Evolutionary conservation across 768 basidiomycete species (phyloP), one percentile per base, ranked within the genome.

Genomic region (Royoungia palumana): DNA sequence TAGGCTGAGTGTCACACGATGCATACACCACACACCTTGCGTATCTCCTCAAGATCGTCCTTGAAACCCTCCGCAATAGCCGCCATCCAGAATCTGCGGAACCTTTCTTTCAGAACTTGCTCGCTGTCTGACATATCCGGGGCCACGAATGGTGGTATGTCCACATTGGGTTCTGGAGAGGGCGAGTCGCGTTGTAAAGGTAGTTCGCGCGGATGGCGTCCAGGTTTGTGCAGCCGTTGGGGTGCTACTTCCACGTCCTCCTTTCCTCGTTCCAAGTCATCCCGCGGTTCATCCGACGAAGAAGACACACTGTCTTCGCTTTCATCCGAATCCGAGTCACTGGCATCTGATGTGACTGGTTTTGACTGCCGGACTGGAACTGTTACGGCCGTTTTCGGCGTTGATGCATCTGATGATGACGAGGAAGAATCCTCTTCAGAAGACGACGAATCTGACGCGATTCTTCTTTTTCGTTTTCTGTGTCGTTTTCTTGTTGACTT

Each of bases 61-160:
- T 79, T 80, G 68, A 93, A 94, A 11, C 81, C 89, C 62, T 91
- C 87, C 2, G 83, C 87, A 7, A 92, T 77, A 1, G 85, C 81
- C 3, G 80, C 70, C 89, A 93, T 90, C 90, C 90, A 93, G 60
- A 93, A 92, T 64, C 84, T 83, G 47, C 84, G 72, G 64, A 93
- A 93, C 37, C 74, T 79, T 28, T 80, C 80, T 59, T 81, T 83
- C 61, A 91, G 63, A 8, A 64, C 61, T 37, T 76, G 69, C 50
- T 90, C 85, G 25, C 72, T 66, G 39, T 73, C 65, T 13, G 62
- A 57, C 6, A 67, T 60, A 27, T 72, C 67, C 20, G 53, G 43
- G 4, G 80, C 72, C 12, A 85, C 59, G 58, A 89, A 87, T 1
- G 85, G 71, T 0, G 85, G 86, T 10, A 87, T 69, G 17, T 58